Conservation (phyloP, 2,329 filamentous ascomycete species). For the Aspergillus versicolor region DNA sequence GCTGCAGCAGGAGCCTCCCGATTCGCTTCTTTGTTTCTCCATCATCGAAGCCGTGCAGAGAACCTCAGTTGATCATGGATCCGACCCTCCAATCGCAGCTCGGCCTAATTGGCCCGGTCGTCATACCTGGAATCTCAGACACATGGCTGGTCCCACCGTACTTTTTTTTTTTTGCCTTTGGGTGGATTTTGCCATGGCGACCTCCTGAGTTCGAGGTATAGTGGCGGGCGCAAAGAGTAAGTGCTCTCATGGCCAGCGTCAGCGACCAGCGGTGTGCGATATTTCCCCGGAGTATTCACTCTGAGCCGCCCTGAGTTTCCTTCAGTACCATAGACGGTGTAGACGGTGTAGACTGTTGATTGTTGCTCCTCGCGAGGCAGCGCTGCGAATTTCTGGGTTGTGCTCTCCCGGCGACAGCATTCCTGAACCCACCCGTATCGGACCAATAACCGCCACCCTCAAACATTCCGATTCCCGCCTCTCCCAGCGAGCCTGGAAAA, state of each 20-base stretch:
- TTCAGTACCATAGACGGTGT: neutral
- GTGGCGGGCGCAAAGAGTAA: neutral
- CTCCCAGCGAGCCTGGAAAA: constrained; percentile 9
- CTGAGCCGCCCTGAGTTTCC: neutral
- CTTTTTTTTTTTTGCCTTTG: constrained; percentile 24
- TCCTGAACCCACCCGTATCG: constrained; percentile 6
- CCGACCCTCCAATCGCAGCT: constrained; percentile 16
- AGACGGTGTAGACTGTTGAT: too few relatives aligned
- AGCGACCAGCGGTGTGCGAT: constrained; percentile 1
- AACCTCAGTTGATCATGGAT: constrained; percentile 24
- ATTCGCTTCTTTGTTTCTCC: constrained; percentile 19
- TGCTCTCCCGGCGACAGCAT: neutral
- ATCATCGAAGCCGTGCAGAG: constrained; percentile 22
- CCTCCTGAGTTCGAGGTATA: constrained; percentile 6
- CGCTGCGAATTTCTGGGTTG: constrained; percentile 4
- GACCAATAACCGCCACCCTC: constrained; percentile 26
- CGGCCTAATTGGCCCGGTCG: constrained; percentile 13
- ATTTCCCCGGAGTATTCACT: neutral
- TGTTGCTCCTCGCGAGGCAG: neutral
- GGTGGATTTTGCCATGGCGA: constrained; percentile 2
- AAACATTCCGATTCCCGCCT: constrained; percentile 19
- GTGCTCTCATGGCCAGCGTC: neutral
- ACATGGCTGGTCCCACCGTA: constrained; percentile 25
- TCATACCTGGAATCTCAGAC: constrained; percentile 15
- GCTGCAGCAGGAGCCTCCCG: constrained; percentile 17